Evolutionary conservation across 352 stramenopile genomes (phyloP).

Genomic region (Pythium phragmitis): DNA sequence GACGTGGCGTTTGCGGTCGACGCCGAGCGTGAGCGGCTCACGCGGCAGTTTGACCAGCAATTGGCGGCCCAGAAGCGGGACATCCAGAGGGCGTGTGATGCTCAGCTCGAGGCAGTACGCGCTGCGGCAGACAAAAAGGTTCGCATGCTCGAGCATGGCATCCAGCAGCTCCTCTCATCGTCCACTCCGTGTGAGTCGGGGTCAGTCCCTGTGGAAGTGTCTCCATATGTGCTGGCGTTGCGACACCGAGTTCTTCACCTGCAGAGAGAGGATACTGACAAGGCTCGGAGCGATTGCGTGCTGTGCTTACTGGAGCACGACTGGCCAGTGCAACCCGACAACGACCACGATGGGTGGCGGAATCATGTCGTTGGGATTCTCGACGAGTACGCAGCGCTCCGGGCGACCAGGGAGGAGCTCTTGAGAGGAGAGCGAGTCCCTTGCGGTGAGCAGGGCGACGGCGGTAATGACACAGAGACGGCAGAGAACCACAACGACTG

Average conservation of each 20-base stretch:
- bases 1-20: constrained; percentile 56
- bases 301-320: constrained; percentile 18
- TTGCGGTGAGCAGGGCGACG: not conserved
- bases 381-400: not conserved
- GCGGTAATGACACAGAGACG: not conserved
- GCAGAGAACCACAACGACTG: not conserved
- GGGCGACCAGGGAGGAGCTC: not conserved
- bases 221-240: constrained; percentile 14
- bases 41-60: constrained; percentile 41
- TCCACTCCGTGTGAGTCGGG: not conserved
- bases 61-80: constrained; percentile 30
- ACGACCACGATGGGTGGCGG: not conserved
- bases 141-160: constrained; percentile 47
- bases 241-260: constrained; percentile 22
- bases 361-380: not conserved
- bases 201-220: not conserved
- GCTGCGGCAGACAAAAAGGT: constrained; percentile 44
- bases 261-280: not conserved
- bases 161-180: constrained; percentile 27
- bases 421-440: not conserved
- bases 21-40: constrained; percentile 42
- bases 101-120: constrained; percentile 26
- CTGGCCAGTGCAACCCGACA: not conserved
- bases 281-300: constrained; percentile 6
- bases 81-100: constrained; percentile 27